Percentiles rank a stretch among this genome's conserved stretches.
Conservation (phyloP, 2,329 filamentous ascomycete genomes). For the Hypoxylon sp. region DNA sequence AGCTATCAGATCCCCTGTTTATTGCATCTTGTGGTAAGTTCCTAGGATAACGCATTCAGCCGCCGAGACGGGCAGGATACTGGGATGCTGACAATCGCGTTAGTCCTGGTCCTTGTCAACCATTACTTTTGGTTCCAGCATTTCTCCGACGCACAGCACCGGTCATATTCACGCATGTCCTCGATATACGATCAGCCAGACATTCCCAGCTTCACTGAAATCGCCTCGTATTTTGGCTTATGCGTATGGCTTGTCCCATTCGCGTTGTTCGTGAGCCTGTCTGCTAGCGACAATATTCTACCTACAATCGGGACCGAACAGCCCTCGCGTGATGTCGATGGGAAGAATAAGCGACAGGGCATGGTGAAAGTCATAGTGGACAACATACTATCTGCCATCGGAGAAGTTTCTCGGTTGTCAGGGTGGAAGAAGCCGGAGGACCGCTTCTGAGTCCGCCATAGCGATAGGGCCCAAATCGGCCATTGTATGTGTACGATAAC, state of each 20-base stretch:
- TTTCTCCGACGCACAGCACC: slow-evolving; percentile 77
- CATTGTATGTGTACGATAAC: slow-evolving; percentile 24
- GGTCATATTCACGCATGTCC: slow-evolving; percentile 67
- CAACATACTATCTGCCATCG: slow-evolving; percentile 65
- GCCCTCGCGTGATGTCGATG: slow-evolving; percentile 59
- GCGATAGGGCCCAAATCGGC: slow-evolving; percentile 2
- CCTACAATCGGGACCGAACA: slow-evolving; percentile 88
- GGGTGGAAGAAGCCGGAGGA: slow-evolving; percentile 59
- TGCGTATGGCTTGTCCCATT: slow-evolving; percentile 98
- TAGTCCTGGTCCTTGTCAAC: slow-evolving; percentile 85
- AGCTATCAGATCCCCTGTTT: slow-evolving; percentile 88
- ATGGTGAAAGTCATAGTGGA: slow-evolving; percentile 76
- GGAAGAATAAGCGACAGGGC: slow-evolving; percentile 68
- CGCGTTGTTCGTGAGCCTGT: slow-evolving; percentile 92
- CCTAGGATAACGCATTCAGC: neutral
- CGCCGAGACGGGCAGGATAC: neutral
- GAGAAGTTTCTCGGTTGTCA: slow-evolving; percentile 57
- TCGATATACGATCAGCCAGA: slow-evolving; percentile 73
- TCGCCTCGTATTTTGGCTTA: slow-evolving; percentile 94
- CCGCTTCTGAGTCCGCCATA: slow-evolving; percentile 48
- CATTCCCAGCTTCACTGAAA: slow-evolving; percentile 89
- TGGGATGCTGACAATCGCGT: slow-evolving; percentile 39
- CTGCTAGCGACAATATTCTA: slow-evolving; percentile 93
- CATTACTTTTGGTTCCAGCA: slow-evolving; percentile 97
- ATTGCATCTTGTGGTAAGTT: slow-evolving; percentile 80